A percentile compares a stretch with the other conserved stretches of the same genome.
Conservation (phyloP, 352 stramenopile species). For the Phytophthora vignae region DNA sequence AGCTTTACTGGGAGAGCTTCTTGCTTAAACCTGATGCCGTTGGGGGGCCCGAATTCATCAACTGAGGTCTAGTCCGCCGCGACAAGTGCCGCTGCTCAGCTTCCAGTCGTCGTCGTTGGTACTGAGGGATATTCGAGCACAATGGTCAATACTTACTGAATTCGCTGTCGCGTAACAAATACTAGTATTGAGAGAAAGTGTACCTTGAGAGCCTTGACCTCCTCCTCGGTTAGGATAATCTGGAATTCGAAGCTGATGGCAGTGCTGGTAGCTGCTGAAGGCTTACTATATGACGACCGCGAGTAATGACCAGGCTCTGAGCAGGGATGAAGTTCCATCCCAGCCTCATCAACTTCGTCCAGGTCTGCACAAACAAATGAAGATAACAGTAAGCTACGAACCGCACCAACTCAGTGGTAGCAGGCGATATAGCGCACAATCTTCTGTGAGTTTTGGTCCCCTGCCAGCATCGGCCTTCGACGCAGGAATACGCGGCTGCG, state of each 20-base stretch:
- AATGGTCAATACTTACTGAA: no score
- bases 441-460: slow-evolving; percentile 21
- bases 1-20: slow-evolving; percentile 9
- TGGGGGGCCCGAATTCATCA: slow-evolving; percentile 6
- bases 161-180: not conserved
- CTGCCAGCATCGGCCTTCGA: slow-evolving; percentile 18
- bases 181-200: not conserved
- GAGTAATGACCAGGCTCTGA: slow-evolving; percentile 63
- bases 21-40: slow-evolving; percentile 8
- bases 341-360: slow-evolving; percentile 54
- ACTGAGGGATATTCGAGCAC: slow-evolving; percentile 16
- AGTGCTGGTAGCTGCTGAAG: slow-evolving; percentile 15
- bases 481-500: slow-evolving; percentile 21
- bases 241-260: slow-evolving; percentile 54
- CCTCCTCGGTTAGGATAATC: slow-evolving; percentile 65
- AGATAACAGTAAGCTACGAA: not conserved
- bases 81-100: slow-evolving; percentile 65
- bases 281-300: slow-evolving; percentile 38
- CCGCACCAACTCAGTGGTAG: not conserved
- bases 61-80: slow-evolving; percentile 34
- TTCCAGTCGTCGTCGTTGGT: slow-evolving; percentile 58
- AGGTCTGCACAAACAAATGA: slow-evolving; percentile 26
- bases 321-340: slow-evolving; percentile 53
- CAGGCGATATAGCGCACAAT: slow-evolving; percentile 13
- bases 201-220: slow-evolving; percentile 69